Evolutionary conservation across 345 rosid species (phyloP).

Genomic region (Durio zibethinus): DNA sequence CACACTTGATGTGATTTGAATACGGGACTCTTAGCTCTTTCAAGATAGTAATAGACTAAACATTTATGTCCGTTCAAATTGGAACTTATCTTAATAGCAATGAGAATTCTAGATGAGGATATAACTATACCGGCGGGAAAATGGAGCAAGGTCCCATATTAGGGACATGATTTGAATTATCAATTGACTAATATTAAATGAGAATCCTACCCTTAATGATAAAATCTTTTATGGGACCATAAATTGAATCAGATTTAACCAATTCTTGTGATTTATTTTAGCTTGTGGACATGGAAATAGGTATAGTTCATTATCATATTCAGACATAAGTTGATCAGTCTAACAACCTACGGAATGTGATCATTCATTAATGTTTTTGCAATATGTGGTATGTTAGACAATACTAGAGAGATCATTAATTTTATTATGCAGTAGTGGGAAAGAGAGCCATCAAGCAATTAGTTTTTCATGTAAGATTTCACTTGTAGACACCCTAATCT

Average conservation of each 20-base stretch:
- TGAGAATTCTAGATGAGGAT: neutral
- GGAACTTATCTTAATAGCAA: neutral
- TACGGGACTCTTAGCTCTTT: constrained; percentile 12
- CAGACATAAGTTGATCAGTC: neutral
- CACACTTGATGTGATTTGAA: no score
- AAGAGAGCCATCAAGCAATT: neutral
- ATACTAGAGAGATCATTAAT: neutral
- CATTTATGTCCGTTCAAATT: neutral
- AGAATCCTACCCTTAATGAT: neutral
- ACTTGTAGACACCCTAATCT: no score
- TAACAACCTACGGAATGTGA: neutral
- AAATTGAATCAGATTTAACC: neutral
- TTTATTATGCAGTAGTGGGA: neutral
- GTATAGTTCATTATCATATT: neutral
- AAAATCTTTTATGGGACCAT: constrained; percentile 24
- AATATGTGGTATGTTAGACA: neutral
- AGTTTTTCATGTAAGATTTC: no score
- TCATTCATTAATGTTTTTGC: neutral
- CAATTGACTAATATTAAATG: constrained; percentile 9
- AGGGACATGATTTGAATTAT: constrained; percentile 8
- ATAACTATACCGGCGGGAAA: constrained; percentile 12
- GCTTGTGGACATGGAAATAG: constrained; percentile 5
- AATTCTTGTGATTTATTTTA: neutral
- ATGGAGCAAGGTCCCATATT: constrained; percentile 10
- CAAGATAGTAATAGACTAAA: neutral